These are phyloP conservation scores for Ammopiptanthus mongolicus DNA, from an alignment of 306 rosid genomes.

Conservation along the genomic window DNA sequence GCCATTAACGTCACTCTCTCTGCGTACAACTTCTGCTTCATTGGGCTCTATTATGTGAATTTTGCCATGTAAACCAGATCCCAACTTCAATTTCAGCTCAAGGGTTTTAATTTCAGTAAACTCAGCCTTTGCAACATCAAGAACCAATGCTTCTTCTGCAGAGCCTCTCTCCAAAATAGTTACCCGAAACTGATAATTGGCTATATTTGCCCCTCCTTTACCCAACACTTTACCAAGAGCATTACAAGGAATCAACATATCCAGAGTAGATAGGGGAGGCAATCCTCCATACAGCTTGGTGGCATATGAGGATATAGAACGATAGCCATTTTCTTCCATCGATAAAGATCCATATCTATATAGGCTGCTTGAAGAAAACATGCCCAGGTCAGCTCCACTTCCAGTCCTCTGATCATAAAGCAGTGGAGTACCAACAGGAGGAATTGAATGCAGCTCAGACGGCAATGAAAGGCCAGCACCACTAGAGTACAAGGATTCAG, in stretches of 20 bases:
- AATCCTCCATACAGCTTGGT: slow-evolving; percentile 70
- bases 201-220: slow-evolving; percentile 87
- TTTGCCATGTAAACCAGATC: no score
- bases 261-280: slow-evolving; percentile 58
- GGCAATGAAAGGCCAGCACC: slow-evolving; percentile 61
- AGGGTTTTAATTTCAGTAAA: no score
- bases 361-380: slow-evolving; percentile 62
- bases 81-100: no score
- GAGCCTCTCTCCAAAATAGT: no score
- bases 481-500: slow-evolving; percentile 58
- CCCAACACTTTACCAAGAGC: slow-evolving; percentile 95
- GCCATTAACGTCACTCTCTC: no score
- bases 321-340: slow-evolving; percentile 84
- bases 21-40: no score
- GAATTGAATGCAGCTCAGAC: slow-evolving; percentile 60
- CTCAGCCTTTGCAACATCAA: no score
- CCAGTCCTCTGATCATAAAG: slow-evolving; percentile 86
- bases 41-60: no score
- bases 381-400: slow-evolving; percentile 69
- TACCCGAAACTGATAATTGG: slow-evolving; percentile 79
- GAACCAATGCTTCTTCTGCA: no score
- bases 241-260: slow-evolving; percentile 83
- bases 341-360: slow-evolving; percentile 86
- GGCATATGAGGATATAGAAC: slow-evolving; percentile 67
- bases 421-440: slow-evolving; percentile 60